A percentile compares a stretch with the other conserved stretches of the same genome.
These are phyloP conservation scores for Kregervanrija delftensis DNA, from an alignment of 805 yeast genomes.

Conservation along the genomic window DNA sequence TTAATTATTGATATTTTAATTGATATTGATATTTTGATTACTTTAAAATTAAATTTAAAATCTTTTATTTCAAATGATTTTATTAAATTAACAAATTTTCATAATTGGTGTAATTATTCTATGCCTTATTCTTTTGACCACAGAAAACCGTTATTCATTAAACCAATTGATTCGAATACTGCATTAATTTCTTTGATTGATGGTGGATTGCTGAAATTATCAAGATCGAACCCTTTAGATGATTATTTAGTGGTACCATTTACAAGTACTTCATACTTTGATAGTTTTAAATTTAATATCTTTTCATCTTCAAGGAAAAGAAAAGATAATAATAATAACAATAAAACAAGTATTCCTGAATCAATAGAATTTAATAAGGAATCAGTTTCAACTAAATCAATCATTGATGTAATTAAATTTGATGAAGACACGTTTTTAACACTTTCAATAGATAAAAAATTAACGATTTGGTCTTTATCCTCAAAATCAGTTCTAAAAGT, in stretches of 20 bases:
- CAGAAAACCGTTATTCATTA: conserved; percentile 47
- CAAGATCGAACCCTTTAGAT: conserved; percentile 21
- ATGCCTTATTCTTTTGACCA: conserved; percentile 60
- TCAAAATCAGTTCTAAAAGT: conserved; percentile 22
- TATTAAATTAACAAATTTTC: conserved; percentile 23
- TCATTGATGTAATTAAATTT: conserved; percentile 12
- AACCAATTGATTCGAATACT: conserved; percentile 36
- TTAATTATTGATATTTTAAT: conserved; percentile 51
- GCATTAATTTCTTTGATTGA: conserved; percentile 60
- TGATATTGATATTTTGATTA: conserved; percentile 42
- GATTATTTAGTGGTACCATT: conserved; percentile 31
- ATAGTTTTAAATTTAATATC: conserved; percentile 24
- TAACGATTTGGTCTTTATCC: conserved; percentile 56
- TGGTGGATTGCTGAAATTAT: conserved; percentile 66
- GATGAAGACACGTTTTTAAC: conserved; percentile 27
- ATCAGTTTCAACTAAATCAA: conserved; percentile 19
- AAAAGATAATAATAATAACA: neutral
- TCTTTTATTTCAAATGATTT: conserved; percentile 31
- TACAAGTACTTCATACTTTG: conserved; percentile 44
- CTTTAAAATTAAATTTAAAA: conserved; percentile 36
- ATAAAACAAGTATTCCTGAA: conserved; percentile 5
- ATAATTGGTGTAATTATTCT: conserved; percentile 61
- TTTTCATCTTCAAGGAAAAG: conserved; percentile 11
- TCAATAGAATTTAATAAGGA: conserved; percentile 14
- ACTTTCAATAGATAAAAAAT: conserved; percentile 43